Base-by-base conservation (phyloP, 2,329 filamentous ascomycete species). In the Sphaerulina vaccinii region DNA sequence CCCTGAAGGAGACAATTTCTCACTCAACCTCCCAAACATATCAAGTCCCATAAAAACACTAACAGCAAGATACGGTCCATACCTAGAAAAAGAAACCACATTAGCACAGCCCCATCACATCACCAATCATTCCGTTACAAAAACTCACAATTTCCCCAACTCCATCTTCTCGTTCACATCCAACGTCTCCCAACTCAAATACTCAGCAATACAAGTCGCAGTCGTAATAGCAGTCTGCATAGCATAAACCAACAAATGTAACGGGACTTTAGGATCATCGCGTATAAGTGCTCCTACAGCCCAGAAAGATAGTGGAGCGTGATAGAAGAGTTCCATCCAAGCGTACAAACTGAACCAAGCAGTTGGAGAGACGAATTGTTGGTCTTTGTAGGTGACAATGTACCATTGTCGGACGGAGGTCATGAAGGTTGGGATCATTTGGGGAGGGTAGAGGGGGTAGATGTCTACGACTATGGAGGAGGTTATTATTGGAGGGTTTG, bases 191-290 rank as follows among this genome's bases (percentile, higher is more conserved):
- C 84, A 87, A 56, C 72, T 74, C 68, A 79, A 70, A 58, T 79
- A 81, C 51, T 87, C 84, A 1, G 77, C 74, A 39, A 87, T 74
- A 61, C 84, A 87, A 0, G 81, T 80, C 36, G 80, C 62, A 0
- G 84, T 86, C 1, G 84, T 85, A 49, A 86, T 56, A 29, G 76
- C 79, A 0, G 82, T 80, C 62, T 85, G 76, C 8, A 81, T 66
- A 0, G 79, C 78, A 59, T 80, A 86, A 2, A 82, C 68, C 1
- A 87, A 75, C 1, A 87, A 71, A 44, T 83, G 78, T 0, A 86
- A 67, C 0, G 83, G 81, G 3, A 83, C 59, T 41, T 79, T 73
- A 0, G 81, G 77, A 49, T 83, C 75, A 62, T 82, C 79, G 56
- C 69, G 69, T 4, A 78, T 59, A 8, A 86, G 67, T 1, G 74